These are phyloP conservation scores for Gastrolobium villosum DNA, from an alignment of 306 rosid genomes.

Conservation along the genomic window DNA sequence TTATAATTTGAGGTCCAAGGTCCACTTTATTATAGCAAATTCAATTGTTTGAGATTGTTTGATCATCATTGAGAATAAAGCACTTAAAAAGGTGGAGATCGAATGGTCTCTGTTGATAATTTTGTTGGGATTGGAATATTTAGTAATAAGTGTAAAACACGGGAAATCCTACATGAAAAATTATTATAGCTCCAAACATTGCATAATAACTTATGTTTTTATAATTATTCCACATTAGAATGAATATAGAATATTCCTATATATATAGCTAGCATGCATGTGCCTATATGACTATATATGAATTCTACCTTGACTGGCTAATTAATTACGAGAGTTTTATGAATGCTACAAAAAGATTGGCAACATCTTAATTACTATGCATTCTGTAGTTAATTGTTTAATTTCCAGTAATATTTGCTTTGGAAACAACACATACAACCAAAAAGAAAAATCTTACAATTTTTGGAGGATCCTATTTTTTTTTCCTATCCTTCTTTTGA, in stretches of 20 bases:
- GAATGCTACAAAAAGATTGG: constrained; percentile 12
- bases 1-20: constrained; percentile 33
- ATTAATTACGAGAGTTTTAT: background rate
- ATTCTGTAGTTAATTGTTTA: background rate
- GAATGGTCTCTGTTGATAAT: constrained; percentile 34
- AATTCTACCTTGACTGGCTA: constrained; percentile 16
- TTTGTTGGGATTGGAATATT: constrained; percentile 34
- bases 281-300: background rate
- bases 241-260: constrained; percentile 40
- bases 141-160: constrained; percentile 9
- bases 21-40: constrained; percentile 35
- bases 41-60: constrained; percentile 42
- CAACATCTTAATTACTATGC: background rate
- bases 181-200: constrained; percentile 23
- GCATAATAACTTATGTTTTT: constrained; percentile 34
- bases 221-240: background rate
- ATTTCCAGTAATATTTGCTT: background rate
- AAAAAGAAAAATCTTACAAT: background rate
- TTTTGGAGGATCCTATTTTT: background rate
- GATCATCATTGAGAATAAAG: constrained; percentile 47
- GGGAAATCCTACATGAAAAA: background rate
- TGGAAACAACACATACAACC: background rate
- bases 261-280: constrained; percentile 10
- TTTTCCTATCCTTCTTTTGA: background rate
- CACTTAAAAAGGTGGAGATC: constrained; percentile 31